Percentiles rank a stretch among this genome's conserved stretches.
These are phyloP conservation scores for Scleroderma citrinum DNA, from an alignment of 768 basidiomycete genomes.

Conservation along the genomic window DNA sequence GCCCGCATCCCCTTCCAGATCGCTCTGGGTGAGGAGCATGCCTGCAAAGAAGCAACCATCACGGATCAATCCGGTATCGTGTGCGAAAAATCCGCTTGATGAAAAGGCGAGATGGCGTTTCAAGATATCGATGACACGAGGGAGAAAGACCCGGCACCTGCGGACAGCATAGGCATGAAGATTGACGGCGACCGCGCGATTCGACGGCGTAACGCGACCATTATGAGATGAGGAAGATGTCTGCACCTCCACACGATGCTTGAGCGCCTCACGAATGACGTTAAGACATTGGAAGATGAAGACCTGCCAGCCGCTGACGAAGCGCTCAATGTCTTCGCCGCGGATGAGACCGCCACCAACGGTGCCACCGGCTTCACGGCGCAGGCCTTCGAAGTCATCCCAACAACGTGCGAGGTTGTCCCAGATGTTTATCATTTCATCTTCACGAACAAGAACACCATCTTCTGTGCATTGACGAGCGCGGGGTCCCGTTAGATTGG, in stretches of 20 bases:
- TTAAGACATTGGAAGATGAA: constrained; percentile 92
- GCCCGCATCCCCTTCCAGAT: constrained; percentile 45
- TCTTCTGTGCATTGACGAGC: constrained; percentile 55
- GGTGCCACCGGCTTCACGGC: constrained; percentile 36
- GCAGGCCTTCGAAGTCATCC: constrained; percentile 73
- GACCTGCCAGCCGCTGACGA: constrained; percentile 85
- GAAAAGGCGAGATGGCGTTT: constrained; percentile 41
- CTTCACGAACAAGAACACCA: constrained; percentile 50
- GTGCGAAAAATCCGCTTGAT: constrained; percentile 60
- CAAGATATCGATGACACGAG: constrained; percentile 45
- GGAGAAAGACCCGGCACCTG: constrained; percentile 44
- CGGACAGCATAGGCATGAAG: constrained; percentile 45
- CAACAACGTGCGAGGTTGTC: constrained; percentile 73
- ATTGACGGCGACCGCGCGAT: constrained; percentile 41
- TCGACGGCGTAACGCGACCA: constrained; percentile 41
- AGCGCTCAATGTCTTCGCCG: constrained; percentile 54
- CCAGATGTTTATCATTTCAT: constrained; percentile 77
- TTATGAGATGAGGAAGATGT: constrained; percentile 34
- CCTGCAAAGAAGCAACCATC: constrained; percentile 91
- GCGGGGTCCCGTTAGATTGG: constrained; percentile 70
- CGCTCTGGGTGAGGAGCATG: constrained; percentile 60
- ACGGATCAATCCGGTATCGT: constrained; percentile 80
- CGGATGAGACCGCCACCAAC: constrained; percentile 31
- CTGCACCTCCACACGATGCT: constrained; percentile 43
- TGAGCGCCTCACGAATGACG: constrained; percentile 78